Percentiles rank a stretch among this genome's conserved stretches.
Evolutionary conservation across 75 land plant species (phyloP).

Genomic region (Sequoiadendron giganteum): DNA sequence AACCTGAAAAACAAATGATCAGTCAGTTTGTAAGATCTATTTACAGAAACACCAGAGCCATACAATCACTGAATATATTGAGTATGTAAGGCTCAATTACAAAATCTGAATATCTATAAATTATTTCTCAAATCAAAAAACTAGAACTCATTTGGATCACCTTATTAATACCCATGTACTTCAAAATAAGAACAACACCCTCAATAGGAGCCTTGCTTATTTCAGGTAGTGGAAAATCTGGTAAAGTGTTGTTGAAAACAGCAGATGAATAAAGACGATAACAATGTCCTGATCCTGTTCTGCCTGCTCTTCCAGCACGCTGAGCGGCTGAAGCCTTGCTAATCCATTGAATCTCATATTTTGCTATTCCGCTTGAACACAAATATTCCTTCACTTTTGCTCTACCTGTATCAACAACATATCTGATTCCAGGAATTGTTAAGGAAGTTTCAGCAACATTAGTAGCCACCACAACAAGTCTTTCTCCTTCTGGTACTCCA

Average conservation of each 20-base stretch:
- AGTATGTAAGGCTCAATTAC: not conserved
- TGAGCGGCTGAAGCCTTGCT: conserved; percentile 99
- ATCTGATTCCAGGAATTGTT: conserved; percentile 94
- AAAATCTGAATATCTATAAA: not conserved
- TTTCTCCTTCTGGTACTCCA: conserved; percentile 66
- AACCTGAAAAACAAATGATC: conserved; percentile 53
- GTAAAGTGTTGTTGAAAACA: conserved; percentile 66
- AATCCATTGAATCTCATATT: conserved; percentile 93
- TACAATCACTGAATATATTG: not conserved
- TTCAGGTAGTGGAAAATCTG: conserved; percentile 81
- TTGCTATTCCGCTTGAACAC: conserved; percentile 74
- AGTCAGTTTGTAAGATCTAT: not conserved
- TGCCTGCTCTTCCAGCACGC: conserved; percentile 97
- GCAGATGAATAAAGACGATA: conserved; percentile 96
- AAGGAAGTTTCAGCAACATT: conserved; percentile 99
- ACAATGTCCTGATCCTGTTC: conserved; percentile 97
- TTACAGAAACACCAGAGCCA: not conserved
- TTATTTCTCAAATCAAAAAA: not conserved
- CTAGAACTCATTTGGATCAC: conserved; percentile 21
- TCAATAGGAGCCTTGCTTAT: conserved; percentile 83
- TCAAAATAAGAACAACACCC: conserved; percentile 87
- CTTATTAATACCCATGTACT: conserved; percentile 92
- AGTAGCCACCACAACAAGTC: conserved; percentile 95
- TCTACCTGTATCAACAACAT: conserved; percentile 96
- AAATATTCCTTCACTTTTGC: conserved; percentile 89